A percentile compares a stretch with the other conserved stretches of the same genome.
These are phyloP conservation scores for Phytophthora gonapodyides DNA, from an alignment of 352 stramenopile species.

Conservation along the genomic window DNA sequence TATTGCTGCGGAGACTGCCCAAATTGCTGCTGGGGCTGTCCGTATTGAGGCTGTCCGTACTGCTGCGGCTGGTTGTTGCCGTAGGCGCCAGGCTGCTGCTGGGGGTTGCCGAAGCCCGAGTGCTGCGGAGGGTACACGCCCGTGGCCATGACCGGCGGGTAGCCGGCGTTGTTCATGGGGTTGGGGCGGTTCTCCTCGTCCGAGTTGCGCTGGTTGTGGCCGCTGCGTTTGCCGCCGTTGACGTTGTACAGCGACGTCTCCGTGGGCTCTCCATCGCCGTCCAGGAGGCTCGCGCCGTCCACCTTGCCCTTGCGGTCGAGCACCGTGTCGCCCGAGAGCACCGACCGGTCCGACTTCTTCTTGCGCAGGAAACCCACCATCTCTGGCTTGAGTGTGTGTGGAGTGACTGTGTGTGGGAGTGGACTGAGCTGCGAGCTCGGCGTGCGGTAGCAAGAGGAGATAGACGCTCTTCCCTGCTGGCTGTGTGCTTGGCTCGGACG, in stretches of 20 bases:
- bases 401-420: not conserved
- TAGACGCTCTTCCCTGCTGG: slow-evolving; percentile 6
- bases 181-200: slow-evolving; percentile 65
- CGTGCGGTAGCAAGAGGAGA: slow-evolving; percentile 10
- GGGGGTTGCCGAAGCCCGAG: slow-evolving; percentile 41
- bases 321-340: slow-evolving; percentile 71
- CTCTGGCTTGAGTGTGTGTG: slow-evolving; percentile 10
- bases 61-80: slow-evolving; percentile 30
- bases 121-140: slow-evolving; percentile 62
- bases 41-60: slow-evolving; percentile 29
- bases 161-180: slow-evolving; percentile 37
- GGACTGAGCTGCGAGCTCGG: no score
- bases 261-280: slow-evolving; percentile 82
- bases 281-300: slow-evolving; percentile 80
- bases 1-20: slow-evolving; percentile 20
- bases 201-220: slow-evolving; percentile 52
- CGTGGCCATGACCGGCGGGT: slow-evolving; percentile 51
- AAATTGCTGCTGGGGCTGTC: slow-evolving; percentile 18
- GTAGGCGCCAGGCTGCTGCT: slow-evolving; percentile 34
- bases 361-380: slow-evolving; percentile 88
- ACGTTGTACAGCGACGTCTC: slow-evolving; percentile 72
- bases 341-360: slow-evolving; percentile 80
- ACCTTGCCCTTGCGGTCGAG: slow-evolving; percentile 87
- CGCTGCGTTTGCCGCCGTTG: slow-evolving; percentile 38
- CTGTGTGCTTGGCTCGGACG: slow-evolving; percentile 17